Conservation (phyloP, 805 yeast genomes). For the Maudiozyma bulderi region DNA sequence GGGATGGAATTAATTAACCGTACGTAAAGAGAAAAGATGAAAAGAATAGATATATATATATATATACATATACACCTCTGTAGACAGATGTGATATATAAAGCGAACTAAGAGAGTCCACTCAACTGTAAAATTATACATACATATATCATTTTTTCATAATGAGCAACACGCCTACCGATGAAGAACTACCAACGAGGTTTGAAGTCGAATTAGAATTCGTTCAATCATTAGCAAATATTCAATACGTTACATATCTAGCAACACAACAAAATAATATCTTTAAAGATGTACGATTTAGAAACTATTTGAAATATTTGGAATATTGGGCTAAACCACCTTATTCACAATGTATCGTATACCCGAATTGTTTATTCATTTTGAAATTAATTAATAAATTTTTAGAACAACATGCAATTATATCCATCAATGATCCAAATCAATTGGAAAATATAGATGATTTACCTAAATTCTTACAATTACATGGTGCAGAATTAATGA, state of each 20-base stretch:
- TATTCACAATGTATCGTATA: conserved; percentile 45
- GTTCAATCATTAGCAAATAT: conserved; percentile 88
- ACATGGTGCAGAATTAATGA: conserved; percentile 37
- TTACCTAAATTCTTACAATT: conserved; percentile 40
- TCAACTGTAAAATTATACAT: neutral
- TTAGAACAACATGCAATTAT: conserved; percentile 28
- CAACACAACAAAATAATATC: conserved; percentile 64
- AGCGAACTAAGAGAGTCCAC: neutral
- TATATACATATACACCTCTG: too few relatives aligned
- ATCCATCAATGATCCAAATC: conserved; percentile 33
- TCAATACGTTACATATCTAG: conserved; percentile 69
- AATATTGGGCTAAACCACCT: conserved; percentile 75
- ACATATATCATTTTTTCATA: neutral
- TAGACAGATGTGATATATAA: too few relatives aligned
- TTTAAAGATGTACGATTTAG: conserved; percentile 59
- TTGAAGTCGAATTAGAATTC: conserved; percentile 43
- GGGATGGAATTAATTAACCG: too few relatives aligned
- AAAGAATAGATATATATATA: too few relatives aligned
- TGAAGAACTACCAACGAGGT: conserved; percentile 39
- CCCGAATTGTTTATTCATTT: conserved; percentile 80
- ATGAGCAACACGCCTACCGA: neutral
- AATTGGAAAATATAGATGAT: conserved; percentile 42
- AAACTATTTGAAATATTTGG: conserved; percentile 67
- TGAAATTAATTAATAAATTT: conserved; percentile 42
- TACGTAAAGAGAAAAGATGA: too few relatives aligned